A percentile compares a stretch with the other conserved stretches of the same genome.
These are phyloP conservation scores for Begonia masoniana DNA, from an alignment of 306 rosid genomes.

Conservation along the genomic window DNA sequence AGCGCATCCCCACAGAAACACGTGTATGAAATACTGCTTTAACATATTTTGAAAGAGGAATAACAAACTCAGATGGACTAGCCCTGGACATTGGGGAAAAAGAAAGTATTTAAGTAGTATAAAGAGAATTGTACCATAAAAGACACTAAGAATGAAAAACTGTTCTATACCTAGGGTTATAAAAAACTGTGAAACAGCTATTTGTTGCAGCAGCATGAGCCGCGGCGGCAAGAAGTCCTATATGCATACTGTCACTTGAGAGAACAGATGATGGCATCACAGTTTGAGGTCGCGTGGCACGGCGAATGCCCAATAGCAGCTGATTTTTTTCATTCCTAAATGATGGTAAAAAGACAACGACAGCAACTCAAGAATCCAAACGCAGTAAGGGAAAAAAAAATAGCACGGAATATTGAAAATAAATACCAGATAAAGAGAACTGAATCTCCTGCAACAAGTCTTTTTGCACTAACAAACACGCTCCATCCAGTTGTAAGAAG, in stretches of 20 bases:
- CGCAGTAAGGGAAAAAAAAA: conserved; percentile 2
- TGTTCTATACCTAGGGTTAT: conserved; percentile 58
- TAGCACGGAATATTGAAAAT: conserved; percentile 6
- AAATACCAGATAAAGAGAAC: conserved; percentile 79
- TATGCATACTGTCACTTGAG: conserved; percentile 87
- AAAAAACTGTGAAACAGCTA: conserved; percentile 86
- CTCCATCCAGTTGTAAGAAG: conserved; percentile 21
- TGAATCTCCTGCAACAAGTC: conserved; percentile 87
- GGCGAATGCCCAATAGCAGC: conserved; percentile 84
- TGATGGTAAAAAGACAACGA: conserved; percentile 1
- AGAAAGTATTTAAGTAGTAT: conserved; percentile 10
- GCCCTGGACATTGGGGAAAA: conserved; percentile 43
- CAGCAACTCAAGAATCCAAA: conserved; percentile 6
- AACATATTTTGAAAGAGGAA: conserved; percentile 67
- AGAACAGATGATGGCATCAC: conserved; percentile 81
- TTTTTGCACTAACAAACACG: conserved; percentile 87
- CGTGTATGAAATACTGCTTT: conserved; percentile 85
- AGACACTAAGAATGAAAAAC: not conserved
- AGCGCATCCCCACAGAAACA: conserved; percentile 88
- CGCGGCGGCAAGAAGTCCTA: conserved; percentile 90
- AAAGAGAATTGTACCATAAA: conserved; percentile 4
- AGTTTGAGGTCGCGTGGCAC: conserved; percentile 67
- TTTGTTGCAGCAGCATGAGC: conserved; percentile 89
- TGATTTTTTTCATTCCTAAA: conserved; percentile 82
- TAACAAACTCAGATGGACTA: conserved; percentile 85